phyloP scores from a whole-genome alignment of 257 asterid species.

The Capsicum baccatum region DNA sequence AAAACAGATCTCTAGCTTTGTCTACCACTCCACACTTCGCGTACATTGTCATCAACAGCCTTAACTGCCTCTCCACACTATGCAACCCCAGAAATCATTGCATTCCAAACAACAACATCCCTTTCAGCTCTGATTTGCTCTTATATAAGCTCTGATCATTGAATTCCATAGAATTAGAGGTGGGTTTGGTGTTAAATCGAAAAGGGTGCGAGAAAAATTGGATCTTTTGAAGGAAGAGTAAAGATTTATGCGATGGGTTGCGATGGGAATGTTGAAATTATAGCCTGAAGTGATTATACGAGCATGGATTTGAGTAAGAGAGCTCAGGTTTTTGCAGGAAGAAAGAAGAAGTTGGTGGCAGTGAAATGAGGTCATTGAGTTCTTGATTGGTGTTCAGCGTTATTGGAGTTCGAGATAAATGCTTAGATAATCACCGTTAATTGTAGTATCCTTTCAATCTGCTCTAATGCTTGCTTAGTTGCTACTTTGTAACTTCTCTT shows the following conservation, averaged over 20 bases:
- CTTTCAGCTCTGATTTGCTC: conserved; percentile 17
- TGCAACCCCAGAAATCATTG: conserved; percentile 47
- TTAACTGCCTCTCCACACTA: conserved; percentile 37
- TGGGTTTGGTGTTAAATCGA: conserved; percentile 39
- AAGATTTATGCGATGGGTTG: conserved; percentile 37
- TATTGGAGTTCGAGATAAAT: no score
- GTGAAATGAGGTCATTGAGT: no score
- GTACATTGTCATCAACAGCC: conserved; percentile 51
- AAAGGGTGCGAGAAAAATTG: conserved; percentile 37
- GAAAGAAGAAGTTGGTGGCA: conserved; percentile 28
- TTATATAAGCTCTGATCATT: conserved; percentile 44
- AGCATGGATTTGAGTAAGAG: conserved; percentile 45
- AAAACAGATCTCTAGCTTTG: conserved; percentile 44
- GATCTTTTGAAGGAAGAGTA: conserved; percentile 48
- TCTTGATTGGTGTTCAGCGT: background rate
- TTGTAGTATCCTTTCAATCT: background rate
- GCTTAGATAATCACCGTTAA: background rate
- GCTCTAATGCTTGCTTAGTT: no score
- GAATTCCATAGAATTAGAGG: conserved; percentile 43
- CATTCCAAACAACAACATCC: conserved; percentile 49
- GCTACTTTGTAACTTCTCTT: no score
- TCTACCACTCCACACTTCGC: conserved; percentile 46
- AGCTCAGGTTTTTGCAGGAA: conserved; percentile 37
- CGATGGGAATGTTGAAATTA: conserved; percentile 32
- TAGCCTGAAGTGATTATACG: conserved; percentile 39